Base-by-base conservation (phyloP, 305 asterid species). In the Solanum hybrid region DNA sequence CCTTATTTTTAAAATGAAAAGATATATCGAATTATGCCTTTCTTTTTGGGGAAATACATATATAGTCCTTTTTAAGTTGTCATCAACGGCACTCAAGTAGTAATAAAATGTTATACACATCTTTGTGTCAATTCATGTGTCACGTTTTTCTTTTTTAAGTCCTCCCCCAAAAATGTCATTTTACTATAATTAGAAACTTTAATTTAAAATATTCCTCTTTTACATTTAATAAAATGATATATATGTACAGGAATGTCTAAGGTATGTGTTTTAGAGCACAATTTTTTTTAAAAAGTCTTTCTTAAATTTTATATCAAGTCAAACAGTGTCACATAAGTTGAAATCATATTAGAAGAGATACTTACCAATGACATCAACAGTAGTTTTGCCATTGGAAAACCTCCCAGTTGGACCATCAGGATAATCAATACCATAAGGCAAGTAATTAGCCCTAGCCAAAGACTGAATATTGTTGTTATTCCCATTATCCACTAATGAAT, bases 381-480 rank as follows among this genome's bases (percentile, higher is more conserved):
- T 95, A 7, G 98, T 96, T 93, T 93, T 94, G 0, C 98, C 98
- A 51, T 96, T 96, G 86, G 94, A 92, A 89, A 96, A 96, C 89
- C 98, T 92, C 11, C 98, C 98, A 19, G 94, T 95, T 2, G 98
- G 98, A 6, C 98, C 98, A 7, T 31, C 87, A 5, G 94, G 91
- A 24, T 90, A 96, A 92, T 96, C 98, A 60, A 96, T 88, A 34
- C 98, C 98, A 37, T 96, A 96, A 17, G 98, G 98, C 91, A 91
- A 32, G 91, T 95, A 95, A 88, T 95, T 95, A 27, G 98, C 97
- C 91, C 87, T 94, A 10, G 98, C 98, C 37, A 95, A 85, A 1
- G 98, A 95, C 7, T 92, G 90, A 64, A 95, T 94, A 78, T 93
- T 91, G 85, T 95, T 95, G 91, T 95, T 95, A 60, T 95, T 95